Base-by-base conservation (phyloP, 2,329 filamentous ascomycete genomes). In the Hypoxylon sp. region DNA sequence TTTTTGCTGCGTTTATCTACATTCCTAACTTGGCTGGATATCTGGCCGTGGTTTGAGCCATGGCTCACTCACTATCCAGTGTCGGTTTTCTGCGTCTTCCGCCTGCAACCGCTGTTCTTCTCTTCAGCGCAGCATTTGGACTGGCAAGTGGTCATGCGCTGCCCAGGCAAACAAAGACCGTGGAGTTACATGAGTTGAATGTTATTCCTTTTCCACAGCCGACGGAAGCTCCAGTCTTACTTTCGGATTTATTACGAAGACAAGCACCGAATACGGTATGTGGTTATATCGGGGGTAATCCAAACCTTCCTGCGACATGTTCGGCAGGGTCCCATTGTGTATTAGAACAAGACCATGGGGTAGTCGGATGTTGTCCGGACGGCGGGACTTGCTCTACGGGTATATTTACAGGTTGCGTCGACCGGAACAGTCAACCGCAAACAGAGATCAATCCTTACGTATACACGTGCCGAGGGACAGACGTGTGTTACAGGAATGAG, bases 301-400 rank as follows among this genome's bases (percentile, higher is more conserved):
- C 83, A 0, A 77, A 78, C 24, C 77, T 88, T 31, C 85, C 87
- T 2, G 87, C 87, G 42, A 89, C 87, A 39, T 90, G 87, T 74
- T 83, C 81, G 29, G 81, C 83, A 0, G 87, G 87, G 35, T 88
- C 86, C 39, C 86, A 89, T 75, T 90, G 87, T 74, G 87, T 86
- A 24, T 78, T 86, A 47, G 86, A 88, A 67, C 77, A 80, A 19
- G 78, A 80, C 17, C 80, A 84, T 61, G 81, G 82, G 29, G 83
- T 83, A n/a, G 79, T 88, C 33, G 86, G 86, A 51, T 88, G 86
- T 74, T 90, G 87, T 73, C 86, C 87, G 0, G 81, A 89, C 71
- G 82, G 80, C 13, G 82, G 78, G 2, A 73, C 82, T 5, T 90
- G 87, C 75, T 85, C 84, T 1, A 79, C 81, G 3, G 87, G 87